Evolutionary conservation across 1,284 basidiomycete species (phyloP), one percentile per base, ranked within the genome.

Genomic region (Leccinum fallax): DNA sequence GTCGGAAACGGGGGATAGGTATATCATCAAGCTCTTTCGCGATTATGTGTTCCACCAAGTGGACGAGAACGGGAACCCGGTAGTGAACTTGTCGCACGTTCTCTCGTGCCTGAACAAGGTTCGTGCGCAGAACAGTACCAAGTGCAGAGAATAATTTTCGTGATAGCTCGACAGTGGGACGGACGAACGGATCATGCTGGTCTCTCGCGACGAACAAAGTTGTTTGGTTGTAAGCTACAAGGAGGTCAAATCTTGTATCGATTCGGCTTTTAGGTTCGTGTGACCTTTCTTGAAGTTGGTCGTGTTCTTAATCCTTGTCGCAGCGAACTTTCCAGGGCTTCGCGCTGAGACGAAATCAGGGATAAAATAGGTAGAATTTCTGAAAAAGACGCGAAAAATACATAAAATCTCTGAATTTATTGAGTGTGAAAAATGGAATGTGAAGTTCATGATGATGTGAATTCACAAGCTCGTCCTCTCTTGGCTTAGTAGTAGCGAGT

Each of bases 41-140:
- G 97, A 99, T 78, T 96, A 94, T 71, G 95, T 99, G 51, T 99
- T 99, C 79, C 97, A 99, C 75, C 94, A 97, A 71, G 90, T 97
- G 51, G 95, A 97, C 68, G 93, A 95, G 71, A 85, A 89, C 64
- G 94, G 94, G 10, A 89, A 91, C 62, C 96, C 97, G 0, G 88
- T 98, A 11, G 83, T 98, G 59, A 96, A 97, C 73, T 78, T 98
- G 63, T 86, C 88, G 1, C 95, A 98, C 77, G 95, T 98, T n/a
- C 78, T 98, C 30, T 86, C 88, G 1, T 94, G 92, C 71, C 79
- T 97, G 63, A 97, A 94, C 80, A 98, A 97, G 85, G 93, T 92
- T 53, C 26, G 77, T 71, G 4, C 28, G 30, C 15, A 43, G 46
- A 48, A 21, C 46, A 5, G 11, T 4, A 21, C 34, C n/a, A 32